phyloP scores from a whole-genome alignment of 352 stramenopile genomes.

The Phytophthora pinifolia region DNA sequence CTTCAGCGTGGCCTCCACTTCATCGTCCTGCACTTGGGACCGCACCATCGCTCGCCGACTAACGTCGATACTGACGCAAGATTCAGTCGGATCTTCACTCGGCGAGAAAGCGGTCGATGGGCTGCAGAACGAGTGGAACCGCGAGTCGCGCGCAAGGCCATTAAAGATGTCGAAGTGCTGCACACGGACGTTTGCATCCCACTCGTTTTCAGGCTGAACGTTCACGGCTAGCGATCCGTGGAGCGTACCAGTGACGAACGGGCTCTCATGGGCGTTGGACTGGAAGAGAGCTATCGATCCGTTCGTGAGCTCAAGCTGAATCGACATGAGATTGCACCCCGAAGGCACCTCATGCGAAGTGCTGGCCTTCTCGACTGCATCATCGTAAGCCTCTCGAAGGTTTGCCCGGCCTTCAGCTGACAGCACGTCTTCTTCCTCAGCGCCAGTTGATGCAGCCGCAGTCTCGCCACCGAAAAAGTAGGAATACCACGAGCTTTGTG shows the following conservation, averaged over 20 bases:
- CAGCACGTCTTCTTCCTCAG: slow-evolving; percentile 46
- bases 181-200: slow-evolving; percentile 59
- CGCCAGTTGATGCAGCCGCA: slow-evolving; percentile 4
- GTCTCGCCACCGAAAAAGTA: slow-evolving; percentile 72
- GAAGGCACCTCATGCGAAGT: slow-evolving; percentile 42
- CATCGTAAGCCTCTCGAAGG: slow-evolving; percentile 74
- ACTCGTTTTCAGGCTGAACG: slow-evolving; percentile 67
- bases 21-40: slow-evolving; percentile 14
- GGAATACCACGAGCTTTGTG: slow-evolving; percentile 64
- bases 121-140: slow-evolving; percentile 67
- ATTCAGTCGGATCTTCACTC: slow-evolving; percentile 13
- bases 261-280: slow-evolving; percentile 34
- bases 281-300: slow-evolving; percentile 61
- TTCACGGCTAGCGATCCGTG: slow-evolving; percentile 59
- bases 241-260: slow-evolving; percentile 51
- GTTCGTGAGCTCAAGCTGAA: slow-evolving; percentile 63
- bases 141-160: slow-evolving; percentile 35
- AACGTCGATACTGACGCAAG: slow-evolving; percentile 59
- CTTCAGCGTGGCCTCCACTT: slow-evolving; percentile 28
- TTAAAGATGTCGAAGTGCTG: slow-evolving; percentile 76
- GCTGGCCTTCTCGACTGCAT: slow-evolving; percentile 58
- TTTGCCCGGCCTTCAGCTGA: slow-evolving; percentile 66
- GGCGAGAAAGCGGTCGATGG: slow-evolving; percentile 26
- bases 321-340: slow-evolving; percentile 68
- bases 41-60: slow-evolving; percentile 26